A percentile compares a stretch with the other conserved stretches of the same genome.
Conservation (phyloP, 1,284 basidiomycete genomes). For the Ganoderma leucocontextum region DNA sequence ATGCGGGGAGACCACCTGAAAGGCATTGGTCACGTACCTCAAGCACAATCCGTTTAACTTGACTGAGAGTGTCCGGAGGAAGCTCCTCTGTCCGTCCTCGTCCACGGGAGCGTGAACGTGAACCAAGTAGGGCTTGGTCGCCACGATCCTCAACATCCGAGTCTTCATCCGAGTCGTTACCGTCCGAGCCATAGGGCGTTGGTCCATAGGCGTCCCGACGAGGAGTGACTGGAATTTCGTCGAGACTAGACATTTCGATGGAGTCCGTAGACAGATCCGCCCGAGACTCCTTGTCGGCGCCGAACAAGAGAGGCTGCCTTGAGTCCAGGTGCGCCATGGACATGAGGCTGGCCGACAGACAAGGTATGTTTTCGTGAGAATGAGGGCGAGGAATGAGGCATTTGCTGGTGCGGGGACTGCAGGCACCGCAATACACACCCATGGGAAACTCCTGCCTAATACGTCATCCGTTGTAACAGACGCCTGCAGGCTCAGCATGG, state of each 20-base stretch:
- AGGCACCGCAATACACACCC: constrained; percentile 11
- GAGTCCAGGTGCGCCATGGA: constrained; percentile 21
- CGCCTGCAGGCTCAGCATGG: constrained; percentile 24
- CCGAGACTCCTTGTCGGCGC: constrained; percentile 22
- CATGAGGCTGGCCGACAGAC: constrained; percentile 12
- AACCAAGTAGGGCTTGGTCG: constrained; percentile 44
- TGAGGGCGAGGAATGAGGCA: neutral
- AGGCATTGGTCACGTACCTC: constrained; percentile 54
- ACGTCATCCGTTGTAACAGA: constrained; percentile 23
- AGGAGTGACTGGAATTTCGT: constrained; percentile 42
- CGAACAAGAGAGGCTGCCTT: constrained; percentile 28
- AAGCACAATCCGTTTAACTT: constrained; percentile 65
- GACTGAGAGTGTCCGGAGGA: constrained; percentile 50
- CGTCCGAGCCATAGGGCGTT: constrained; percentile 35
- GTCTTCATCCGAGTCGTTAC: constrained; percentile 39
- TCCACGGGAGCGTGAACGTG: constrained; percentile 38
- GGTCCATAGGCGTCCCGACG: constrained; percentile 29
- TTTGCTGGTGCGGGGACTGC: neutral
- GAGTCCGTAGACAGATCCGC: constrained; percentile 35
- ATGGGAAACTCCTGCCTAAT: constrained; percentile 31
- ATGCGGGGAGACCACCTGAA: neutral
- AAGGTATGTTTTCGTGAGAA: constrained; percentile 7
- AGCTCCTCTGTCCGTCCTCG: constrained; percentile 33
- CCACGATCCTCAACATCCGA: constrained; percentile 45
- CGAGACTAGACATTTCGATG: constrained; percentile 49